Percentiles rank a stretch among this genome's conserved stretches.
Evolutionary conservation across 805 yeast species (phyloP).

Genomic region (Grigorovia yakushimaensis): DNA sequence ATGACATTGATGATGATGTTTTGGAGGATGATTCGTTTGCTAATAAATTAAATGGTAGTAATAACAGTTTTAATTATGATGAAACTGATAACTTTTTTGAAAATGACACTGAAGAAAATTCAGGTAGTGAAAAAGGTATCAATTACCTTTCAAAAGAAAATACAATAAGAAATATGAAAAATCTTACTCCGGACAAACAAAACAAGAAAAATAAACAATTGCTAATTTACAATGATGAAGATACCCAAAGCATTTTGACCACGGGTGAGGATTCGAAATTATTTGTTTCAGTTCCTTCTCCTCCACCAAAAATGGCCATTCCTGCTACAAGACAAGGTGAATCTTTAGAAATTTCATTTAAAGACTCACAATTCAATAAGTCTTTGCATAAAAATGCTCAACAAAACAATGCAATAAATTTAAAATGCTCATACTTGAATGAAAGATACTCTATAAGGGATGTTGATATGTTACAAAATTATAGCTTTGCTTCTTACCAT

Average conservation of each 20-base stretch:
- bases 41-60: background rate
- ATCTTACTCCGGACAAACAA: background rate
- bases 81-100: background rate
- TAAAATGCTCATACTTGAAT: conserved; percentile 1
- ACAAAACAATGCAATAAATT: background rate
- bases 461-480: conserved; percentile 14
- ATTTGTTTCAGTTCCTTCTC: conserved; percentile 35
- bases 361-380: background rate
- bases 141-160: too few relatives aligned
- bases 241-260: conserved; percentile 27
- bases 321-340: conserved; percentile 77
- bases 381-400: background rate
- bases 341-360: conserved; percentile 53
- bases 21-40: conserved; percentile 28
- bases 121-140: background rate
- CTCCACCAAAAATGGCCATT: conserved; percentile 67
- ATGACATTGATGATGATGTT: background rate
- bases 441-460: conserved; percentile 23
- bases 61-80: background rate
- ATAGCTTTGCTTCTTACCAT: conserved; percentile 2
- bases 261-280: conserved; percentile 29
- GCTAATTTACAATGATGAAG: conserved; percentile 24
- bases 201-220: conserved; percentile 11
- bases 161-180: background rate
- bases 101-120: background rate